Evolutionary conservation across 1,139 yeast genomes (phyloP), one percentile per base, ranked within the genome.

Genomic region (Ashbya aceris): DNA sequence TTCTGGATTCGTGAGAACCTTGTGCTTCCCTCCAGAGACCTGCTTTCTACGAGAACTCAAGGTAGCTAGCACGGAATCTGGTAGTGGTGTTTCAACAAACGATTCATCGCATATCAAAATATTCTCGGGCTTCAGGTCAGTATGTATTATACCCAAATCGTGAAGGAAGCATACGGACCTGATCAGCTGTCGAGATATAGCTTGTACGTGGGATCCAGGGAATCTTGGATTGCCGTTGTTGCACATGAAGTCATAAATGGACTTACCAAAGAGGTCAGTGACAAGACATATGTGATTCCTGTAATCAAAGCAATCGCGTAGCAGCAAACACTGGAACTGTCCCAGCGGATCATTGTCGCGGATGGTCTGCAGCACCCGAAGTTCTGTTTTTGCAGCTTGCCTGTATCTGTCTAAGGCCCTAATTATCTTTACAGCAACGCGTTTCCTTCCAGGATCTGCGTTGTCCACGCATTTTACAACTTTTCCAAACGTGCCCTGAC

Each of bases 401-500:
- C 91, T 67, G 56, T 83, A 83, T 61, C 83, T 79, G 29, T 83
- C 87, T 31, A 83, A 79, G 39, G 85, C 80, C 49, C 84, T 69
- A 39, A 93, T 91, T 49, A 93, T 85, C 61, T 93, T 93, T 49
- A 91, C 82, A 1, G 99, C 99, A 42, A 87, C 94, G 42, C 74
- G 73, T 46, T 76, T 74, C 31, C 77, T 69, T 41, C 7, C 8
- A 5, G 34, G 33, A 10, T 17, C 30, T 12, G 37, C 73, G 73
- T 37, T 70, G 55, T 81, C 89, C 49, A 67, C 67, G 40, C 87
- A 83, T 53, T 78, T 78, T 32, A 87, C 83, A 10, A 93, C 99
- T 60, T 89, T 91, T 13, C 98, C 98, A 68, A 91, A 93, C 0
- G 98, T 93, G 7, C 99, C 99, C 58, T 91, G 97, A 17, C 99